A percentile compares a stretch with the other conserved stretches of the same genome.
These are phyloP conservation scores for Aureobasidium pullulans DNA, from an alignment of 2,329 filamentous ascomycete genomes.

Conservation along the genomic window DNA sequence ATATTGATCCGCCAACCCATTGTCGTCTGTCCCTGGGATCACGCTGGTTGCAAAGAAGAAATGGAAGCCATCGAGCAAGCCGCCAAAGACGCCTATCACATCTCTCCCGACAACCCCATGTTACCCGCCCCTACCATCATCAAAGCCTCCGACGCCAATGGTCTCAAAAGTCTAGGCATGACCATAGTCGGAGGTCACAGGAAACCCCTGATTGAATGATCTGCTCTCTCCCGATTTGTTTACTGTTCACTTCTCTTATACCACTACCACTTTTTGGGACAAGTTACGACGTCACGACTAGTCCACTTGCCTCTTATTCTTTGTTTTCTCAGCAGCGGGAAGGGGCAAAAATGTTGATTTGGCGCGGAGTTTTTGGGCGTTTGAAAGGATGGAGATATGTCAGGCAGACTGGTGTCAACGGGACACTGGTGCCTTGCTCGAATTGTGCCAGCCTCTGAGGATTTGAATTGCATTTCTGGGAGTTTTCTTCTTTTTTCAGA, in stretches of 20 bases:
- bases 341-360: constrained; percentile 7
- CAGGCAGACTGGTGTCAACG: neutral
- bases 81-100: constrained; percentile 81
- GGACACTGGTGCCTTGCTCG: too few relatives aligned
- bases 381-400: neutral
- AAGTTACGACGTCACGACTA: constrained; percentile 2
- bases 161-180: constrained; percentile 53
- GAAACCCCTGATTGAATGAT: constrained; percentile 60
- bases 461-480: neutral
- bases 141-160: constrained; percentile 63
- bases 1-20: constrained; percentile 86
- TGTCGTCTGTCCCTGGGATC: constrained; percentile 90
- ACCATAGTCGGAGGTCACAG: constrained; percentile 55
- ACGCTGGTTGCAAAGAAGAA: constrained; percentile 93
- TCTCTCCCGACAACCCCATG: constrained; percentile 87
- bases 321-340: neutral
- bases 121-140: constrained; percentile 81
- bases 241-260: neutral
- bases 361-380: constrained; percentile 4
- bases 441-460: neutral
- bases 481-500: neutral
- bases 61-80: constrained; percentile 98
- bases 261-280: neutral
- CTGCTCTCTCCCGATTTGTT: neutral
- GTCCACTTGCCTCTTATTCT: neutral